Percentiles rank a stretch among this genome's conserved stretches.
phyloP scores from a whole-genome alignment of 2,329 filamentous ascomycete species.

The Reticulascus tulasneorum region DNA sequence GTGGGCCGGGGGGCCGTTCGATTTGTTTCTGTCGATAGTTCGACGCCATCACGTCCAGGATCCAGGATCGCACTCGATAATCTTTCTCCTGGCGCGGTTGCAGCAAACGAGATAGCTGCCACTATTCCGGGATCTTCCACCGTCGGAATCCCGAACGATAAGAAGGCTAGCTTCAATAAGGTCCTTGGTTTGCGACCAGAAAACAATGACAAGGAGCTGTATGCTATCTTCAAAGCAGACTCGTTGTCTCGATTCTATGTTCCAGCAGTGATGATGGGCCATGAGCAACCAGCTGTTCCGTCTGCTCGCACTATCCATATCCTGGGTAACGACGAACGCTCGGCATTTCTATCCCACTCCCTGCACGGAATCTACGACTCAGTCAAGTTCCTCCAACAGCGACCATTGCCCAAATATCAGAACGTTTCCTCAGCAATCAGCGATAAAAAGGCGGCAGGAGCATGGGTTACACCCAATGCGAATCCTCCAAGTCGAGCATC shows the following conservation, averaged over 20 bases:
- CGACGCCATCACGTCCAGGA: slow-evolving; percentile 22
- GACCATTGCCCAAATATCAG: slow-evolving; percentile 14
- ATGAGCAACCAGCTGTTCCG: slow-evolving; percentile 23
- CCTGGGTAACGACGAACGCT: slow-evolving; percentile 36
- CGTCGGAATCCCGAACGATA: slow-evolving; percentile 5
- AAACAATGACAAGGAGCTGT: slow-evolving; percentile 10
- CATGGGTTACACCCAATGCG: slow-evolving; percentile 6
- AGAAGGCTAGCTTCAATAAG: slow-evolving; percentile 3
- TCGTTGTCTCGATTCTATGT: slow-evolving; percentile 23
- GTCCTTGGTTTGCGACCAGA: slow-evolving; percentile 12
- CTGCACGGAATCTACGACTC: slow-evolving; percentile 37
- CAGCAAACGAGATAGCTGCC: slow-evolving; percentile 18
- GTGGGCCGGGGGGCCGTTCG: slow-evolving; percentile 34
- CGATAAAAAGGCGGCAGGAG: slow-evolving; percentile 18
- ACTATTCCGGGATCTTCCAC: slow-evolving; percentile 16
- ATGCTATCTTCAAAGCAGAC: slow-evolving; percentile 16
- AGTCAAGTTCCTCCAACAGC: slow-evolving; percentile 30
- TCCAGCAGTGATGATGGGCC: slow-evolving; percentile 29
- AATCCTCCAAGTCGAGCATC: background rate
- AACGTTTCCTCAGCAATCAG: slow-evolving; percentile 19
- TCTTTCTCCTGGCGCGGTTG: slow-evolving; percentile 8
- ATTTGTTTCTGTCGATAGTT: slow-evolving; percentile 19
- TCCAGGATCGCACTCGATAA: too few relatives aligned
- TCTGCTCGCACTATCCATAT: slow-evolving; percentile 35
- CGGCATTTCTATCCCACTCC: slow-evolving; percentile 36